These are phyloP conservation scores for Starmerella etchellsii DNA, from an alignment of 805 yeast genomes.

Conservation along the genomic window DNA sequence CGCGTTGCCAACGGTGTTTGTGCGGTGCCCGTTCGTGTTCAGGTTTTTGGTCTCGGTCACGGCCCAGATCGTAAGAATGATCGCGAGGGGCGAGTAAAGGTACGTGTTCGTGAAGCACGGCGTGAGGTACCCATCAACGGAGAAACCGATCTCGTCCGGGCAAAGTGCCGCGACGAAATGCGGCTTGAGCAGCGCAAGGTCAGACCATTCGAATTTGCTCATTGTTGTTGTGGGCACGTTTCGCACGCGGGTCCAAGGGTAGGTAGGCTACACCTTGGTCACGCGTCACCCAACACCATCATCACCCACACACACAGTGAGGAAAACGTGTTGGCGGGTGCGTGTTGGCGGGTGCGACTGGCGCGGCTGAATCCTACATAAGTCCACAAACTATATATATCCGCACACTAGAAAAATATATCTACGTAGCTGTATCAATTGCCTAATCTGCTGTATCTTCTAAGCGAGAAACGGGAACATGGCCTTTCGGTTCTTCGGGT, in stretches of 20 bases:
- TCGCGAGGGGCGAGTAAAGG: slow-evolving; percentile 17
- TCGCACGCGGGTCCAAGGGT: background rate
- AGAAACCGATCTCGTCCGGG: slow-evolving; percentile 15
- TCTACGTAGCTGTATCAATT: too few relatives aligned
- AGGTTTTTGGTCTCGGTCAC: slow-evolving; percentile 10
- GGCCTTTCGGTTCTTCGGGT: slow-evolving; percentile 68
- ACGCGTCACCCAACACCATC: too few relatives aligned
- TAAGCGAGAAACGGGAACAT: slow-evolving; percentile 64
- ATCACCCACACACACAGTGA: too few relatives aligned
- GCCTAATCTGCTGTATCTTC: too few relatives aligned
- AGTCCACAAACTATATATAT: too few relatives aligned
- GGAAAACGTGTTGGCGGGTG: too few relatives aligned
- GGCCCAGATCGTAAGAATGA: slow-evolving; percentile 15
- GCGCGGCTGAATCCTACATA: too few relatives aligned
- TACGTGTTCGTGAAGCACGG: slow-evolving; percentile 21
- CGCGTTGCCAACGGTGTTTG: slow-evolving; percentile 11
- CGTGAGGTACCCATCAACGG: slow-evolving; percentile 20
- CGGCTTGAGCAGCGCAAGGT: background rate
- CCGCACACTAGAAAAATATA: too few relatives aligned
- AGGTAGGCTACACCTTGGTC: too few relatives aligned
- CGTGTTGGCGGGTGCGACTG: too few relatives aligned
- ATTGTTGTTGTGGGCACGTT: background rate
- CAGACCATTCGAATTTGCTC: background rate
- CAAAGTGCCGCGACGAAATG: slow-evolving; percentile 16
- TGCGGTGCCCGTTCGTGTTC: slow-evolving; percentile 12